Evolutionary conservation across 139 green algal species (phyloP).

Genomic region (Bryopsis sp.): DNA sequence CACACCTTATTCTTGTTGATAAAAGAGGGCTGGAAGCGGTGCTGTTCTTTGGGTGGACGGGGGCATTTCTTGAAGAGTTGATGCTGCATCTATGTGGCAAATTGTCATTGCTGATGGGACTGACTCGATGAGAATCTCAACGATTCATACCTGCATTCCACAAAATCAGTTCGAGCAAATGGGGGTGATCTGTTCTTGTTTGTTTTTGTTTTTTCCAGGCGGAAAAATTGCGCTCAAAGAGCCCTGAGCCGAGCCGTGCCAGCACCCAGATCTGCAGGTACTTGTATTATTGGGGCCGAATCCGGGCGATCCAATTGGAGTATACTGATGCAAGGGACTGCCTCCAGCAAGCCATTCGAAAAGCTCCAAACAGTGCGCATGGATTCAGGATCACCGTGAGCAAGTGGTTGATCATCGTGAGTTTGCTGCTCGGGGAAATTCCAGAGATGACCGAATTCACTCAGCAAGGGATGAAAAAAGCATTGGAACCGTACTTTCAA

Average conservation of each 20-base stretch:
- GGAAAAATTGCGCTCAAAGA: slow-evolving; percentile 92
- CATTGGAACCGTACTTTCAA: slow-evolving; percentile 83
- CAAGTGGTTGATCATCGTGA: slow-evolving; percentile 85
- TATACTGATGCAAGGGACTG: slow-evolving; percentile 94
- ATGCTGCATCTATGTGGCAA: too few species aligned
- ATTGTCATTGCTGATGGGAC: too few species aligned
- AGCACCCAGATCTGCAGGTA: slow-evolving; percentile 83
- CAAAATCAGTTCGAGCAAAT: too few species aligned
- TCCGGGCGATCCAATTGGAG: slow-evolving; percentile 91
- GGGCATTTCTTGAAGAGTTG: too few species aligned
- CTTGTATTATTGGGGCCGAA: slow-evolving; percentile 92
- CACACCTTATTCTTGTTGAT: too few species aligned
- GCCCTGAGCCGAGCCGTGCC: slow-evolving; percentile 60
- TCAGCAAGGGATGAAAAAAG: slow-evolving; percentile 42
- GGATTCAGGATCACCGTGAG: slow-evolving; percentile 78
- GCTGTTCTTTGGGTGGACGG: too few species aligned
- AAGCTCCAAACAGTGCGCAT: slow-evolving; percentile 47
- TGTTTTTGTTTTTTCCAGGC: slow-evolving; percentile 46
- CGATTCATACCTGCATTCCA: too few species aligned
- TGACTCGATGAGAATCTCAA: too few species aligned
- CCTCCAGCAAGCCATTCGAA: slow-evolving; percentile 65
- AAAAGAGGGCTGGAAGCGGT: too few species aligned
- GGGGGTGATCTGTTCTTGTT: too few species aligned
- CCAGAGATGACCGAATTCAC: slow-evolving; percentile 79
- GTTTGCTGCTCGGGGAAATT: slow-evolving; percentile 95